These are phyloP conservation scores for Penicillium sp. DNA, from an alignment of 2,329 filamentous ascomycete species.

Conservation along the genomic window DNA sequence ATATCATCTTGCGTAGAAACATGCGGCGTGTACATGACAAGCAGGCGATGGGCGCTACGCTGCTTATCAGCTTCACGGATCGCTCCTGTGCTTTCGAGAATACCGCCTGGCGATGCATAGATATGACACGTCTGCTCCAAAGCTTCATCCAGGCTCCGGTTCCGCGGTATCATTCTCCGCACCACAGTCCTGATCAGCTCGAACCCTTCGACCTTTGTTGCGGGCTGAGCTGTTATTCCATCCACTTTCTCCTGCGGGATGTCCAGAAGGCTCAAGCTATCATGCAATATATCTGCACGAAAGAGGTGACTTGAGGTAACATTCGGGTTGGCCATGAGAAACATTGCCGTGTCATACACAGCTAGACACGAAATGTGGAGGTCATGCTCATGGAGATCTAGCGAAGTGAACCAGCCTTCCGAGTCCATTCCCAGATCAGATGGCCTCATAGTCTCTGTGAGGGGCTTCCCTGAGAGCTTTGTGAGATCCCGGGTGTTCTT, in stretches of 20 bases:
- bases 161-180: conserved; percentile 76
- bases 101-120: conserved; percentile 42
- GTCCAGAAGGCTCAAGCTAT: conserved; percentile 45
- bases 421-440: conserved; percentile 21
- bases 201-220: conserved; percentile 30
- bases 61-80: conserved; percentile 22
- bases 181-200: conserved; percentile 64
- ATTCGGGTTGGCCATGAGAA: conserved; percentile 54
- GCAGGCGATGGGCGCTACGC: conserved; percentile 21
- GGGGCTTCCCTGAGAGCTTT: conserved; percentile 27
- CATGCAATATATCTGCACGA: conserved; percentile 59
- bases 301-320: conserved; percentile 59
- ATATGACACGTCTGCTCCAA: conserved; percentile 82
- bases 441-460: conserved; percentile 28
- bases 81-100: neutral
- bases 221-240: conserved; percentile 15
- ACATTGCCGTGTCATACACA: conserved; percentile 51
- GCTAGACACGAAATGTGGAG: conserved; percentile 29
- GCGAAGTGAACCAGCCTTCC: conserved; percentile 35
- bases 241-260: conserved; percentile 34
- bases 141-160: conserved; percentile 69
- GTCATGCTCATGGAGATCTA: conserved; percentile 25
- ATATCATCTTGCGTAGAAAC: conserved; percentile 59
- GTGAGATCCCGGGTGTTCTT: conserved; percentile 22
- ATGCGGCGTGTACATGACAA: conserved; percentile 80